Conservation (phyloP, 805 yeast species). For the Clavispora phyllophila region DNA sequence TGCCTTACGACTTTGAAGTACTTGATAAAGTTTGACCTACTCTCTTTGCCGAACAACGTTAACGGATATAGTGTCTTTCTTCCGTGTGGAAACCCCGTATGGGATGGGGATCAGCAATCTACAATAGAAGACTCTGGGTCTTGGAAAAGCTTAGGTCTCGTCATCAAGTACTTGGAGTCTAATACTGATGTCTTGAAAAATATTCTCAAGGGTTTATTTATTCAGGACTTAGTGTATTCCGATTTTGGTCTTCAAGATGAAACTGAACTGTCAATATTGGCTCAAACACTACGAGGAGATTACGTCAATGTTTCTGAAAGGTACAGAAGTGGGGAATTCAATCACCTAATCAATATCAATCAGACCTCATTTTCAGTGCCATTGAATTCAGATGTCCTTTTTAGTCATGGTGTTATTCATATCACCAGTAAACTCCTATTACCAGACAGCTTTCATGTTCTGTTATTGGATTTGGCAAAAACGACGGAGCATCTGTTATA, state of each 20-base stretch:
- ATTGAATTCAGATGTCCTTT: constrained; percentile 59
- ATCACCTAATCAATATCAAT: constrained; percentile 26
- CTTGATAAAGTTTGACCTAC: constrained; percentile 47
- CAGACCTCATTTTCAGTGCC: constrained; percentile 30
- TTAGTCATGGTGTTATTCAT: constrained; percentile 82
- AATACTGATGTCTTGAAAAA: constrained; percentile 48
- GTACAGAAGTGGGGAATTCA: constrained; percentile 15
- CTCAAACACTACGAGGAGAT: constrained; percentile 27
- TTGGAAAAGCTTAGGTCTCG: constrained; percentile 62
- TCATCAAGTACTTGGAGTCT: constrained; percentile 50
- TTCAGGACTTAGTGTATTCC: constrained; percentile 64
- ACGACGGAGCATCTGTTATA: constrained; percentile 39
- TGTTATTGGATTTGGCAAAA: constrained; percentile 49
- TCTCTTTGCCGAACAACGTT: constrained; percentile 47
- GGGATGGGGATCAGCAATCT: constrained; percentile 7
- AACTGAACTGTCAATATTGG: constrained; percentile 6
- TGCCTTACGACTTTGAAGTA: constrained; percentile 64
- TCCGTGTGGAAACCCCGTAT: constrained; percentile 55
- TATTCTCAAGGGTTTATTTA: constrained; percentile 53
- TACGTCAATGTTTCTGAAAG: constrained; percentile 18
- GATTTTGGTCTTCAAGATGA: constrained; percentile 41
- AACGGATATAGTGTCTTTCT: constrained; percentile 71
- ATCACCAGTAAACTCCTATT: constrained; percentile 52
- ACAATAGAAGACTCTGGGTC: constrained; percentile 26
- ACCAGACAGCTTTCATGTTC: constrained; percentile 52